A percentile compares a stretch with the other conserved stretches of the same genome.
Conservation (phyloP, 352 stramenopile species). For the Globisporangium takayamanum region DNA sequence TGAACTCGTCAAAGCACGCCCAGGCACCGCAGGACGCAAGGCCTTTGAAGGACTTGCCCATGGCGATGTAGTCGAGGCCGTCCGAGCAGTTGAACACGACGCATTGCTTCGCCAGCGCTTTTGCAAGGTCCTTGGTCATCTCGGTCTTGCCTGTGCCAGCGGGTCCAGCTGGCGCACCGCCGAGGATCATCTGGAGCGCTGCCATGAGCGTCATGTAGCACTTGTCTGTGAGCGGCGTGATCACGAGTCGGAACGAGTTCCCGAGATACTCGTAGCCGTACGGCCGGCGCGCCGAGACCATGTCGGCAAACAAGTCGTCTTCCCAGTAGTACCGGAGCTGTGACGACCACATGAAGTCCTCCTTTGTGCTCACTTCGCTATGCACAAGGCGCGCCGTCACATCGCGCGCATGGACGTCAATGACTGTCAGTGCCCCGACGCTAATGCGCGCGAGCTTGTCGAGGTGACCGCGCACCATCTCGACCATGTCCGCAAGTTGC, state of each 20-base stretch:
- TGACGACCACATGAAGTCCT: conserved; percentile 93
- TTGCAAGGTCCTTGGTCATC: conserved; percentile 92
- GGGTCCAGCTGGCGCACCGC: conserved; percentile 87
- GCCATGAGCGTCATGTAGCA: conserved; percentile 96
- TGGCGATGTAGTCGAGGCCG: conserved; percentile 92
- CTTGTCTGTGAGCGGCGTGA: conserved; percentile 94
- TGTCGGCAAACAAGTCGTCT: conserved; percentile 81
- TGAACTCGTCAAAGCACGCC: conserved; percentile 96
- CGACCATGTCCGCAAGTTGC: conserved; percentile 94
- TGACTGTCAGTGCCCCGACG: conserved; percentile 91
- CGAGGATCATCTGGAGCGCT: conserved; percentile 92
- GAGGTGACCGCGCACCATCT: conserved; percentile 84
- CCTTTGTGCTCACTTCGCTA: conserved; percentile 79
- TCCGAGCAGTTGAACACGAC: conserved; percentile 96
- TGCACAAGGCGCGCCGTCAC: conserved; percentile 86
- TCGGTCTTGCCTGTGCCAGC: conserved; percentile 93
- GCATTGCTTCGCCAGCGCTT: conserved; percentile 92
- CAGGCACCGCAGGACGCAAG: conserved; percentile 90
- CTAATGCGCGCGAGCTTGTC: conserved; percentile 89
- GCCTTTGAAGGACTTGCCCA: conserved; percentile 93
- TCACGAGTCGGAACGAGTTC: conserved; percentile 93
- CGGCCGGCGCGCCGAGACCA: conserved; percentile 86
- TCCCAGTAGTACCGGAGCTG: conserved; percentile 96
- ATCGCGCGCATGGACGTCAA: conserved; percentile 93
- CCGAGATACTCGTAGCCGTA: conserved; percentile 95